Base-by-base conservation (phyloP, 2,329 filamentous ascomycete genomes). In the Pseudogymnoascus sp. region DNA sequence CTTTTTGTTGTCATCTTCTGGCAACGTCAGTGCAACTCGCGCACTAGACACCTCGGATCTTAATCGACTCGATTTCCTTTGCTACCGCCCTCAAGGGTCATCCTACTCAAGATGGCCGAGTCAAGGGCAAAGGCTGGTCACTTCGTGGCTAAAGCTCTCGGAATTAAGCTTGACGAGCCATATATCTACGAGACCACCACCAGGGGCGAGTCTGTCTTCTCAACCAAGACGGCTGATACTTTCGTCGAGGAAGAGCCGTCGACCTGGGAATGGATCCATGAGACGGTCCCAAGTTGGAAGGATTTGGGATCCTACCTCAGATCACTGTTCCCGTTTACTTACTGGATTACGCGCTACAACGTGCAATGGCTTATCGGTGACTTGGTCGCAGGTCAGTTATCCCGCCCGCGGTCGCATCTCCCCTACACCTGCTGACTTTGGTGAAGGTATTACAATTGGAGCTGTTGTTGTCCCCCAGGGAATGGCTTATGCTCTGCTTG, bases 271-370 rank as follows among this genome's bases (percentile, higher is more conserved):
- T 96, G 87, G 84, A 67, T 97, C 12, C 72, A 74, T 4, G 82
- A 87, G 1, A 76, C 89, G 16, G 72, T 84, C 0, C 95, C 93
- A 0, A 80, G 79, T 0, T 74, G 78, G 6, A 67, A 73, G 0
- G 82, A 89, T 37, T 62, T 88, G 3, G 59, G 75, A 4, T 69
- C 77, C 2, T 99, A 97, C 72, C 63, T 87, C 64, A 77, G 80
- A 67, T 89, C 84, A 12, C 78, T 97, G 1, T 96, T 99, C 69
- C 95, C 95, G 0, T 97, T 97, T 73, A 74, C 89, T 4, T 81
- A 85, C n/a, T 99, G 95, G 95, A 93, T 97, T 64, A 76, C 79
- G 10, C 85, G 87, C 69, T 99, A 99, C 78, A 99, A 99, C 73
- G 10, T 87, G 3, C 87, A 92, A 78, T 99, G 95, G 95, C 77